Conservation (phyloP, 257 asterid species). For the Cruciata laevipes region DNA sequence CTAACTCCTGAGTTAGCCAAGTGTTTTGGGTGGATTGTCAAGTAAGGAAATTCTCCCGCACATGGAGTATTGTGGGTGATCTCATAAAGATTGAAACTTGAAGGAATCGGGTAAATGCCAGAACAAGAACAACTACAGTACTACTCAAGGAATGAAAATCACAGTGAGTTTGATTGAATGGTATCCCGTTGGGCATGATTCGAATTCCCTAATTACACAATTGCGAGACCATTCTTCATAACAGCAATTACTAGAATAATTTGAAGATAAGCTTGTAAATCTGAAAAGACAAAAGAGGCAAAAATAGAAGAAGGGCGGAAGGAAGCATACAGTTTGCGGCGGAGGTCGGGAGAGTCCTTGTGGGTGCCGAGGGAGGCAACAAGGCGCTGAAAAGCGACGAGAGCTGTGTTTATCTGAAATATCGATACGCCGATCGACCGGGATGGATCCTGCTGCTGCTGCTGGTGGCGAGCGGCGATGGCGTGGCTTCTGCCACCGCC, state of each 20-base stretch:
- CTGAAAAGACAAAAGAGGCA: not conserved
- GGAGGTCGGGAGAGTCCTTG: slow-evolving; percentile 39
- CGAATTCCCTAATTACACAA: not conserved
- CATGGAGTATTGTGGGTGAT: not conserved
- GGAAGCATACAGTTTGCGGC: slow-evolving; percentile 32
- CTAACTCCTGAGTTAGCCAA: too few relatives aligned
- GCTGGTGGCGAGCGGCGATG: slow-evolving; percentile 5
- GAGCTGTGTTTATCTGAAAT: slow-evolving; percentile 42
- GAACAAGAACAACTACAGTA: too few relatives aligned
- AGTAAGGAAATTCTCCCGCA: too few relatives aligned
- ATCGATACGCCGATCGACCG: slow-evolving; percentile 38
- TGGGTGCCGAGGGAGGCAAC: slow-evolving; percentile 39
- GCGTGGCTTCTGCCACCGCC: slow-evolving; percentile 22
- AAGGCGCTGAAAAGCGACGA: slow-evolving; percentile 33
- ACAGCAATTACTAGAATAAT: not conserved
- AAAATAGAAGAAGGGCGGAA: not conserved
- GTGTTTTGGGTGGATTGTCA: too few relatives aligned
- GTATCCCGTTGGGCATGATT: not conserved
- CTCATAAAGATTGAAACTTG: too few relatives aligned
- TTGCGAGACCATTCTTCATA: too few relatives aligned
- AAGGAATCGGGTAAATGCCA: too few relatives aligned
- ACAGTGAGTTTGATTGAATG: not conserved
- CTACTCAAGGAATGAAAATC: not conserved
- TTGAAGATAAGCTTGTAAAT: not conserved
- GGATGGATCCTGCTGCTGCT: slow-evolving; percentile 29